Conservation (phyloP, 108 stramenopile species). For the Cylindrotheca closterium region DNA sequence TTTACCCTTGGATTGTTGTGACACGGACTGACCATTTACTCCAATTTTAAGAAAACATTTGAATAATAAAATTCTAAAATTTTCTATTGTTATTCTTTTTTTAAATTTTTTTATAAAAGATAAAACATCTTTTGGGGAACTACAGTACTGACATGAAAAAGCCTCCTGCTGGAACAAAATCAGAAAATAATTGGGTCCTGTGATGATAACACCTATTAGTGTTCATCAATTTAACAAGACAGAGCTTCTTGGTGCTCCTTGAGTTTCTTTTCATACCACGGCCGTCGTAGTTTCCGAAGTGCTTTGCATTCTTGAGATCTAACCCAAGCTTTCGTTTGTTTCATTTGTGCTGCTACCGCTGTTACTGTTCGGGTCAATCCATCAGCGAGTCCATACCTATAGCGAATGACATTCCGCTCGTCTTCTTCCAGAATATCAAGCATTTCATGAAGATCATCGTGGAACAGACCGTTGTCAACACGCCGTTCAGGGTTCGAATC, state of each 20-base stretch:
- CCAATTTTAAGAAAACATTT: too few species aligned
- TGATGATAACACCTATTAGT: too few species aligned
- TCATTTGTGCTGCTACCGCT: conserved; percentile 75
- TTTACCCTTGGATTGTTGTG: too few species aligned
- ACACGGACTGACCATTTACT: too few species aligned
- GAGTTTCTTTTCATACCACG: conserved; percentile 90
- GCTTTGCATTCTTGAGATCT: conserved; percentile 87
- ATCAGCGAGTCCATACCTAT: conserved; percentile 83
- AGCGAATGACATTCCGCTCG: conserved; percentile 67
- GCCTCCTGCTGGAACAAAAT: too few species aligned
- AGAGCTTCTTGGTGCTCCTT: conserved; percentile 82
- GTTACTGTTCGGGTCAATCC: conserved; percentile 87
- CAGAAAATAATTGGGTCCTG: too few species aligned
- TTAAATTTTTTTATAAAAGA: too few species aligned
- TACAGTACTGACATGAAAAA: too few species aligned
- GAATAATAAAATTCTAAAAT: too few species aligned
- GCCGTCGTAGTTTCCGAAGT: conserved; percentile 78
- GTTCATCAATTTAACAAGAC: neutral
- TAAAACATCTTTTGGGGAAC: too few species aligned
- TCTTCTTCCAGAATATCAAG: conserved; percentile 73
- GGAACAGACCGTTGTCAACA: conserved; percentile 76
- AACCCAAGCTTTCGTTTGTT: conserved; percentile 83
- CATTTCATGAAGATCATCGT: conserved; percentile 82
- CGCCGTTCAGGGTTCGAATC: conserved; percentile 48
- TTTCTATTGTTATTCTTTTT: too few species aligned